Base-by-base conservation (phyloP, 176 grass and related monocot species). In the Oropetium thomaeum region DNA sequence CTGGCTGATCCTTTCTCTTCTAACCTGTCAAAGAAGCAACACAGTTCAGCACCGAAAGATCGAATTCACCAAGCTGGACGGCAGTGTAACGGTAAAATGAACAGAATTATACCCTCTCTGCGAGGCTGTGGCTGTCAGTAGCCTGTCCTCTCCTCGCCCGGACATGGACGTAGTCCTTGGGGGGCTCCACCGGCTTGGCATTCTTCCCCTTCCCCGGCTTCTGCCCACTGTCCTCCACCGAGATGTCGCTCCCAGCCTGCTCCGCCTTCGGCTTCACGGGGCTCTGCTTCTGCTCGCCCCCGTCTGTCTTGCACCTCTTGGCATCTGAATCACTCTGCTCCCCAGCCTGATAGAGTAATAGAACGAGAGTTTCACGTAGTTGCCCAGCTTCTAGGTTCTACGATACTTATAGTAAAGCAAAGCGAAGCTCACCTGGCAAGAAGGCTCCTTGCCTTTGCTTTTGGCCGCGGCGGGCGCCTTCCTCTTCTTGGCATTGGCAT, bases 81-180 rank as follows among this genome's bases (percentile, higher is more conserved):
- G 22, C 1, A 37, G 42, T 12, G 40, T 14, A 22, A 44, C 37
- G 49, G 67, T 14, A 2, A 17, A 16, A 54, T 78, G 60, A 54
- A n/a, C 34, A 65, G 43, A 70, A 58, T 42, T 47, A 5, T 93
- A 97, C 95, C 86, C 95, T 87, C 86, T 97, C 94, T 4, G 93
- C 93, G 27, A 97, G 93, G 87, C 93, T 93, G 74, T 97, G 93
- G 79, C 90, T 97, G 30, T 93, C 95, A 17, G 95, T 97, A 0
- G 95, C 95, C 81, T 97, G 91, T 0, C 95, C 95, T 85, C 95
- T 87, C 78, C 95, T 91, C 10, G 95, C 95, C 80, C 95, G 90
- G 49, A 94, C 95, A 89, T 97, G 95, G 82, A 97, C 88, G 67
- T 97, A 97, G 78, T 97, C 95, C 61, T 89, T 93, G 47, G 79